phyloP scores from a whole-genome alignment of 352 stramenopile species.

The Aphanomyces astaci region DNA sequence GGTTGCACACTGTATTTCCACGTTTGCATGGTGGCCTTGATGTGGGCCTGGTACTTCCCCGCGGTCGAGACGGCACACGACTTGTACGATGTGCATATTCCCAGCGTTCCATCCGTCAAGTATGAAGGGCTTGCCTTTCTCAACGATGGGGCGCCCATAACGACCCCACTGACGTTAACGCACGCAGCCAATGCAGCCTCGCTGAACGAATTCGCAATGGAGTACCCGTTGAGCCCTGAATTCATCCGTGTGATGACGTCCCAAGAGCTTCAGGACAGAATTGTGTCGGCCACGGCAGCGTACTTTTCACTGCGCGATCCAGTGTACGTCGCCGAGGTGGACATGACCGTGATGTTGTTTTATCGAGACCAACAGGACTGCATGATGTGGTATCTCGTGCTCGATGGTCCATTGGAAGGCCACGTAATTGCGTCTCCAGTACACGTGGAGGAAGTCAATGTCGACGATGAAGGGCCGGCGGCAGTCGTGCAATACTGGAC shows the following conservation, averaged over 20 bases:
- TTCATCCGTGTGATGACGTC: constrained; percentile 12
- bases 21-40: neutral
- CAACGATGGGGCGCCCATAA: neutral
- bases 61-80: neutral
- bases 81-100: neutral
- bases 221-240: neutral
- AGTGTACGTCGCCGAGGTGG: neutral
- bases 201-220: neutral
- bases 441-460: neutral
- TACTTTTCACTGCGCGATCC: constrained; percentile 8
- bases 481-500: neutral
- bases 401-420: constrained; percentile 1
- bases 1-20: too few relatives aligned
- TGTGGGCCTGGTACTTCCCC: constrained; percentile 10
- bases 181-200: neutral
- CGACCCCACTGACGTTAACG: neutral
- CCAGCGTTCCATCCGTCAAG: neutral
- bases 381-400: constrained; percentile 13
- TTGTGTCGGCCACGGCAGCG: neutral
- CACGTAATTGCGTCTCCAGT: neutral
- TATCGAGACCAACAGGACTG: constrained; percentile 18
- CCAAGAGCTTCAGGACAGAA: neutral
- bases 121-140: constrained; percentile 2
- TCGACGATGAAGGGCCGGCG: neutral
- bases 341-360: neutral